Percentiles rank a stretch among this genome's conserved stretches.
Conservation (phyloP, 2,329 filamentous ascomycete species). For the Fusarium udum region DNA sequence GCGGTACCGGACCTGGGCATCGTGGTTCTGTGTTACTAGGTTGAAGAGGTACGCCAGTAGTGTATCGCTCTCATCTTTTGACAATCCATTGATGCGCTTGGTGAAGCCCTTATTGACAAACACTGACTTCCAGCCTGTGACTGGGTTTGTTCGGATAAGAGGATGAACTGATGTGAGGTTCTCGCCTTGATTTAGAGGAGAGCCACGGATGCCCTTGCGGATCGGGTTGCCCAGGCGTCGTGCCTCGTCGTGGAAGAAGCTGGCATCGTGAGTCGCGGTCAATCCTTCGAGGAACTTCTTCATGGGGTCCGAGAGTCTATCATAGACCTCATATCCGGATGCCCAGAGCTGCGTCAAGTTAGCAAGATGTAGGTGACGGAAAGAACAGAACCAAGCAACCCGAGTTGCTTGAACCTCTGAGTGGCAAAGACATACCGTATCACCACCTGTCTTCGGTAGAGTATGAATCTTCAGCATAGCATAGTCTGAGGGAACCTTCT, state of each 20-base stretch:
- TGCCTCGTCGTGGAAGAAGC: constrained; percentile 62
- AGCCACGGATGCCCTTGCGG: constrained; percentile 57
- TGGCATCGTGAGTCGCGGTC: constrained; percentile 58
- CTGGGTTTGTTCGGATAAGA: constrained; percentile 67
- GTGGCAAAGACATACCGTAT: constrained; percentile 53
- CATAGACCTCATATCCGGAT: constrained; percentile 68
- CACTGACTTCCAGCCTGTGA: constrained; percentile 66
- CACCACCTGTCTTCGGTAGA: constrained; percentile 65
- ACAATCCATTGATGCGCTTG: constrained; percentile 64
- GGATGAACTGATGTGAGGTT: constrained; percentile 62
- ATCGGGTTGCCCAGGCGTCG: constrained; percentile 57
- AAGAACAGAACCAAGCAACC: neutral
- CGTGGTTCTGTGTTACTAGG: constrained; percentile 63
- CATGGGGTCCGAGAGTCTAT: constrained; percentile 60
- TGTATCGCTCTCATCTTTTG: constrained; percentile 62
- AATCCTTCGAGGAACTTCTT: constrained; percentile 58
- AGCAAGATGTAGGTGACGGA: constrained; percentile 26
- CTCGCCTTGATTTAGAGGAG: constrained; percentile 65
- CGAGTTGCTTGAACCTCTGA: neutral
- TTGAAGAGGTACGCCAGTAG: constrained; percentile 60
- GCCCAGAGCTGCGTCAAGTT: constrained; percentile 64
- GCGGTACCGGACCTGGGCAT: constrained; percentile 64
- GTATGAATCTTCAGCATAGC: constrained; percentile 66
- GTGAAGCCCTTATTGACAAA: constrained; percentile 63
- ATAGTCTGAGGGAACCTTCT: constrained; percentile 68